Conservation (phyloP, 2,329 filamentous ascomycete species). For the Escovopsis sp. region DNA sequence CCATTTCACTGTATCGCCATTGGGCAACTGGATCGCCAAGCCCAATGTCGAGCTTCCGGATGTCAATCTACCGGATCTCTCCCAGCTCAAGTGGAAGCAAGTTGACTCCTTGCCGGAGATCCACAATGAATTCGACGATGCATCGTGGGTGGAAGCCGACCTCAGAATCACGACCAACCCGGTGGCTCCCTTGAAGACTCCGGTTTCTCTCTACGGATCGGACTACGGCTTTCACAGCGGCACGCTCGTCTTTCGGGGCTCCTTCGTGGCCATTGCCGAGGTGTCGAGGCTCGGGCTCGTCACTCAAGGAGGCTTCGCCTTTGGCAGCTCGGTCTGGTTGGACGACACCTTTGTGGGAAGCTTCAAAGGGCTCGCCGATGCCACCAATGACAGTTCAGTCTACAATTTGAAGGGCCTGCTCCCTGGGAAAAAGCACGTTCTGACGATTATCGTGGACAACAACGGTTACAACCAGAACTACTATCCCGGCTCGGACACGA, state of each 20-base stretch:
- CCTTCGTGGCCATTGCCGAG: slow-evolving; percentile 48
- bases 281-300: slow-evolving; percentile 42
- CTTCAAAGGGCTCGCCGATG: slow-evolving; percentile 39
- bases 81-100: slow-evolving; percentile 49
- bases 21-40: slow-evolving; percentile 32
- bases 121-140: slow-evolving; percentile 49
- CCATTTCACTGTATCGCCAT: slow-evolving; percentile 20
- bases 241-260: slow-evolving; percentile 52
- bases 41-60: slow-evolving; percentile 38
- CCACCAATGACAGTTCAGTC: slow-evolving; percentile 36
- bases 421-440: slow-evolving; percentile 37
- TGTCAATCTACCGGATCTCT: slow-evolving; percentile 26
- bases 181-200: slow-evolving; percentile 39
- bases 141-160: slow-evolving; percentile 47
- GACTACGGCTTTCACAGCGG: slow-evolving; percentile 66
- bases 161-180: slow-evolving; percentile 47
- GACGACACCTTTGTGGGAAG: slow-evolving; percentile 49
- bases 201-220: slow-evolving; percentile 49
- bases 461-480: slow-evolving; percentile 58
- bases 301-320: slow-evolving; percentile 54
- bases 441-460: slow-evolving; percentile 60
- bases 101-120: slow-evolving; percentile 60
- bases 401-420: slow-evolving; percentile 40
- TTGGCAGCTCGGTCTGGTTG: slow-evolving; percentile 53
- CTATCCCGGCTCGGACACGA: slow-evolving; percentile 40